A percentile compares a stretch with the other conserved stretches of the same genome.
These are phyloP conservation scores for Botryosphaeria dothidea DNA, from an alignment of 2,329 filamentous ascomycete species.

Conservation along the genomic window DNA sequence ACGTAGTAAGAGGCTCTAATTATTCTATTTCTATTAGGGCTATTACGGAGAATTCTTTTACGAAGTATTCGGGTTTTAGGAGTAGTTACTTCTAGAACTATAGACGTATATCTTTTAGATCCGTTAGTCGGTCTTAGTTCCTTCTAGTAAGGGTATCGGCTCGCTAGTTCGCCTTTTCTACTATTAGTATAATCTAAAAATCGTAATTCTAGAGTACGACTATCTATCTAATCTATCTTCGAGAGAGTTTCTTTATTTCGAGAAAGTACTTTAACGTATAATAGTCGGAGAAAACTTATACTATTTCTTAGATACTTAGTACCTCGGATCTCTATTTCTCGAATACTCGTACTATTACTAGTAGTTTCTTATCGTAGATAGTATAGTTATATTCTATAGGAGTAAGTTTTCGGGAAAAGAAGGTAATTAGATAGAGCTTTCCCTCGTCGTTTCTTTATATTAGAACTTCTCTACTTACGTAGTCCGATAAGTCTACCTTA, in stretches of 20 bases:
- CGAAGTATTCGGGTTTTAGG: neutral
- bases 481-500: constrained; percentile 4
- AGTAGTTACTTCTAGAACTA: neutral
- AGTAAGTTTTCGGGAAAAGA: constrained; percentile 27
- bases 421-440: constrained; percentile 15
- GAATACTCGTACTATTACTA: constrained; percentile 28
- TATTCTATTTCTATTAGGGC: too few species aligned
- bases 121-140: neutral
- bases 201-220: neutral
- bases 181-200: neutral
- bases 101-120: neutral
- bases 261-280: constrained; percentile 32
- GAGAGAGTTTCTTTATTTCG: constrained; percentile 12
- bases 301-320: constrained; percentile 21
- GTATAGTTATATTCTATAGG: constrained; percentile 29
- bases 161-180: neutral
- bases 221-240: neutral
- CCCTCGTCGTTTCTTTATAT: neutral
- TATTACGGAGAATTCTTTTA: too few species aligned
- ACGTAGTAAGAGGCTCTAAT: too few species aligned
- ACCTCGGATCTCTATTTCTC: neutral
- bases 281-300: constrained; percentile 28
- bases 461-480: neutral
- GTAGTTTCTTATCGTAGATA: too few species aligned
- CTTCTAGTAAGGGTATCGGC: neutral